Evolutionary conservation across 441 rosid genomes (phyloP).

Genomic region (Gossypium davidsonii): DNA sequence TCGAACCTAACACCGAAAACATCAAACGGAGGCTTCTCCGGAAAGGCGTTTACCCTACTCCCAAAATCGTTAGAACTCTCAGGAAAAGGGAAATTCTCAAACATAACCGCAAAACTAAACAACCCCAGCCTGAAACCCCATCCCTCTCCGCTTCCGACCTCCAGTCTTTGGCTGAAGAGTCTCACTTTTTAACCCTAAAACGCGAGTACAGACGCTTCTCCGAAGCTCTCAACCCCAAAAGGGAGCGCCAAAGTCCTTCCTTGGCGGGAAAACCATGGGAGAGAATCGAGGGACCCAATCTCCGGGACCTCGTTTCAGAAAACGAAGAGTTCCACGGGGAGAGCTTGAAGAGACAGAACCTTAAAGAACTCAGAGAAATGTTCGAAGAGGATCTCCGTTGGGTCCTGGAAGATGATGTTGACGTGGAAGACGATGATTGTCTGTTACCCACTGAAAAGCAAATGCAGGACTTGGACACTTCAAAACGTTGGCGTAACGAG

Average conservation of each 20-base stretch:
- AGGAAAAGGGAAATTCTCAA: slow-evolving; percentile 74
- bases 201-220: slow-evolving; percentile 61
- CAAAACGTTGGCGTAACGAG: slow-evolving; percentile 51
- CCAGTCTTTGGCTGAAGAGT: slow-evolving; percentile 40
- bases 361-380: slow-evolving; percentile 58
- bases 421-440: slow-evolving; percentile 31
- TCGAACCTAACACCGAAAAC: slow-evolving; percentile 57
- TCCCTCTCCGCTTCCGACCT: slow-evolving; percentile 41
- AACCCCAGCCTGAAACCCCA: slow-evolving; percentile 26
- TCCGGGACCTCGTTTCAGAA: slow-evolving; percentile 52
- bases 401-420: slow-evolving; percentile 73
- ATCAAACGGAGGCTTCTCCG: slow-evolving; percentile 52
- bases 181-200: slow-evolving; percentile 44
- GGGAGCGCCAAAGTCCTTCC: slow-evolving; percentile 8
- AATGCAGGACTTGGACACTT: slow-evolving; percentile 30
- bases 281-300: slow-evolving; percentile 50
- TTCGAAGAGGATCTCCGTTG: slow-evolving; percentile 71
- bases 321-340: slow-evolving; percentile 40
- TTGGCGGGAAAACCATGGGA: slow-evolving; percentile 85
- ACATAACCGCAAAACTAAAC: slow-evolving; percentile 56
- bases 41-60: slow-evolving; percentile 59
- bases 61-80: slow-evolving; percentile 62
- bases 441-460: slow-evolving; percentile 18
- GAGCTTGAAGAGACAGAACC: slow-evolving; percentile 41
- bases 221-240: slow-evolving; percentile 28